A percentile compares a stretch with the other conserved stretches of the same genome.
phyloP scores from a whole-genome alignment of 345 rosid species.

The Sonneratia caseolaris region DNA sequence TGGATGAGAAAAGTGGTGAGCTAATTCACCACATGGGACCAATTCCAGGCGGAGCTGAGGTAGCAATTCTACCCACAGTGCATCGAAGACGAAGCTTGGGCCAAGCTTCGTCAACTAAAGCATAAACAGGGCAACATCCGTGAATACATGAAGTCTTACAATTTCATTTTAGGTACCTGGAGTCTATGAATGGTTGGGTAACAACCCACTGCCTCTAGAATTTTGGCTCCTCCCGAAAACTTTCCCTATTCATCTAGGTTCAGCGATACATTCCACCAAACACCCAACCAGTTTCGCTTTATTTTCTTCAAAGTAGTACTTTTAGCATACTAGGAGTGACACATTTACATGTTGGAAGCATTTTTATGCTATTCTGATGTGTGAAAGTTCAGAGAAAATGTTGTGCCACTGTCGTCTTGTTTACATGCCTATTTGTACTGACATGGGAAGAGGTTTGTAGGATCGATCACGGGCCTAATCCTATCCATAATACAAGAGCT shows the following conservation, averaged over 20 bases:
- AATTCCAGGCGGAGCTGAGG: not conserved
- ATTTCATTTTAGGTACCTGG: slow-evolving; percentile 34
- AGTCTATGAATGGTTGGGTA: slow-evolving; percentile 60
- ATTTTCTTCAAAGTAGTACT: not conserved
- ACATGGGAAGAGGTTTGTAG: slow-evolving; percentile 59
- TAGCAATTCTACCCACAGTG: slow-evolving; percentile 1
- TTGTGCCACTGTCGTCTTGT: slow-evolving; percentile 48
- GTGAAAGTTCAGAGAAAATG: slow-evolving; percentile 29
- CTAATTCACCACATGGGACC: not conserved
- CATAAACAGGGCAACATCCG: not conserved
- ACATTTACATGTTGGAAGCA: not conserved
- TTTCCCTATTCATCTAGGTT: slow-evolving; percentile 46
- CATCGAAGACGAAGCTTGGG: not conserved
- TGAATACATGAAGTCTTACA: not conserved
- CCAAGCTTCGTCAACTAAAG: not conserved
- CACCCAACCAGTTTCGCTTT: too few species aligned
- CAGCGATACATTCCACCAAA: too few species aligned
- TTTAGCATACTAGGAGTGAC: not conserved
- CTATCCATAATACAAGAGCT: slow-evolving; percentile 42
- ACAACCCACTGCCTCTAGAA: slow-evolving; percentile 63
- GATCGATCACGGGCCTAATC: slow-evolving; percentile 34
- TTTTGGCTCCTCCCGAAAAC: slow-evolving; percentile 44
- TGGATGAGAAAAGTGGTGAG: not conserved
- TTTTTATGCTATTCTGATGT: not conserved
- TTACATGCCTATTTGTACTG: slow-evolving; percentile 60